Percentiles rank a stretch among this genome's conserved stretches.
phyloP scores from a whole-genome alignment of 139 green algal species.

The Coccomyxa sp. region DNA sequence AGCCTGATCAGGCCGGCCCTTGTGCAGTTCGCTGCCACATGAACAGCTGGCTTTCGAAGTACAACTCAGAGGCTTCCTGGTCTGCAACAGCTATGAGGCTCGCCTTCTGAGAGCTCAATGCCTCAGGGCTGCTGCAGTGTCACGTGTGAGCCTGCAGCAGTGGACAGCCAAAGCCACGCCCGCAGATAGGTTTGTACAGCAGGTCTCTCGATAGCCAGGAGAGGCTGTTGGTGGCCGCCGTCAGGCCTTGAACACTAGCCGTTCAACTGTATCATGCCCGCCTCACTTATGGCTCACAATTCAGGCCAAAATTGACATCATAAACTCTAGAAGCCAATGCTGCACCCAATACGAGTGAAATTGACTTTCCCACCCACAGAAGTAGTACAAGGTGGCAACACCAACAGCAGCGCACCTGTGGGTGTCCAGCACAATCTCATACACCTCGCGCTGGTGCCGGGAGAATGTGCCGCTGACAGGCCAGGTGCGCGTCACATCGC shows the following conservation, averaged over 20 bases:
- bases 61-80: neutral
- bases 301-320: neutral
- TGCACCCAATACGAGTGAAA: neutral
- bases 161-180: too few species aligned
- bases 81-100: neutral
- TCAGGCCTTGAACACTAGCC: neutral
- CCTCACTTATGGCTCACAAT: neutral
- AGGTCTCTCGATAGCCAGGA: too few species aligned
- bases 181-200: too few species aligned
- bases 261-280: neutral
- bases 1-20: neutral
- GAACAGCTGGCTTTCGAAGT: neutral
- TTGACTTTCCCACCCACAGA: neutral
- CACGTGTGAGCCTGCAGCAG: too few species aligned
- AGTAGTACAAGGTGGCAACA: neutral
- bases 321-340: neutral
- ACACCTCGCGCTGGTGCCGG: slow-evolving; percentile 63
- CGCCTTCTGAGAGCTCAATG: neutral
- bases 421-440: slow-evolving; percentile 60
- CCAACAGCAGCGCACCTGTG: slow-evolving; percentile 33
- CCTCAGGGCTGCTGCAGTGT: neutral
- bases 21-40: neutral
- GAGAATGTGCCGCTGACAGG: slow-evolving; percentile 53
- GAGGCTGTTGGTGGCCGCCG: too few species aligned
- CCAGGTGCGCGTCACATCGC: slow-evolving; percentile 89